A percentile compares a stretch with the other conserved stretches of the same genome.
These are phyloP conservation scores for Taiozyma sp. DNA, from an alignment of 1,139 yeast genomes.

Conservation along the genomic window DNA sequence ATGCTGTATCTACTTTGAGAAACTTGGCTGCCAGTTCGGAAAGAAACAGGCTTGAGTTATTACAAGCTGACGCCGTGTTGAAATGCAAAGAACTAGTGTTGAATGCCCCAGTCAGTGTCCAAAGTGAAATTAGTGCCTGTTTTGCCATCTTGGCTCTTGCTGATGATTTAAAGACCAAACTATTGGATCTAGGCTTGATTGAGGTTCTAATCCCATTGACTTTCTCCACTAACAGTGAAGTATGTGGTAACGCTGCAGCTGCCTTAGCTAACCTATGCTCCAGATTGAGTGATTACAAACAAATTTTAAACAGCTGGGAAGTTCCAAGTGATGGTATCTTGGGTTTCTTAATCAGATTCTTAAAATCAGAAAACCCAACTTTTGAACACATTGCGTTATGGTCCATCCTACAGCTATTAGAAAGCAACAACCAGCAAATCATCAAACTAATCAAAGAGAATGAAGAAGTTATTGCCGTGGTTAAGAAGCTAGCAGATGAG, in stretches of 20 bases:
- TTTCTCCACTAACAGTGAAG: constrained; percentile 83
- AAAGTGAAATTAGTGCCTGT: constrained; percentile 95
- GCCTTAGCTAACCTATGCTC: constrained; percentile 95
- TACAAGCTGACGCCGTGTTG: constrained; percentile 94
- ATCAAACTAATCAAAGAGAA: constrained; percentile 57
- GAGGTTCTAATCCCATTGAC: constrained; percentile 92
- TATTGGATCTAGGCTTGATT: constrained; percentile 78
- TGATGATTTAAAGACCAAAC: constrained; percentile 84
- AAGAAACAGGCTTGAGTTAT: constrained; percentile 83
- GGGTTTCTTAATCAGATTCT: constrained; percentile 76
- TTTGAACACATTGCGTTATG: constrained; percentile 97
- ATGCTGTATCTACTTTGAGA: constrained; percentile 91
- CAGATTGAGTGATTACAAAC: constrained; percentile 71
- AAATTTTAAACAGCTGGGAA: constrained; percentile 75
- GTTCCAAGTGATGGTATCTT: constrained; percentile 80
- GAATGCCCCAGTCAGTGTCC: constrained; percentile 81
- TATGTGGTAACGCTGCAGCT: constrained; percentile 97
- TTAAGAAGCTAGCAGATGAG: constrained; percentile 42
- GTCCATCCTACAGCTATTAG: constrained; percentile 91
- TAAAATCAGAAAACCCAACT: constrained; percentile 85
- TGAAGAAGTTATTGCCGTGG: constrained; percentile 50
- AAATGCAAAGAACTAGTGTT: constrained; percentile 87
- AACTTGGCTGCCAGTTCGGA: constrained; percentile 95
- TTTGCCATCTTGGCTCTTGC: constrained; percentile 95
- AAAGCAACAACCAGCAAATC: constrained; percentile 73